Evolutionary conservation across 495 filamentous ascomycete species (phyloP).

Genomic region (Sporormia fimetaria): DNA sequence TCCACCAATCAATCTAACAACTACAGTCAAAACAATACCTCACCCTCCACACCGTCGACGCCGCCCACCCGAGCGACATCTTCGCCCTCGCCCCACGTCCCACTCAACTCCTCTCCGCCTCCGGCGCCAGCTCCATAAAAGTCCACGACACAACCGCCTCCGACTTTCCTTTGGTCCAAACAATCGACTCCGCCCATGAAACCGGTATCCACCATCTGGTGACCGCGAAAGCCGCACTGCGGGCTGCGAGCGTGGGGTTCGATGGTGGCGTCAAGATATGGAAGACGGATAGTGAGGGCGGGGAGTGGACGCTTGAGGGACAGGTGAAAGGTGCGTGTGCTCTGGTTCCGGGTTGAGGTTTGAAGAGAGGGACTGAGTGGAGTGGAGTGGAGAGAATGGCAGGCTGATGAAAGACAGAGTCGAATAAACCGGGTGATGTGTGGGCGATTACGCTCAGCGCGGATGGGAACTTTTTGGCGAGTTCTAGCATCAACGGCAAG

Average conservation of each 20-base stretch:
- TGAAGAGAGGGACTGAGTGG: background rate
- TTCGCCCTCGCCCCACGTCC: conserved; percentile 79
- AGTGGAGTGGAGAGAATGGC: background rate
- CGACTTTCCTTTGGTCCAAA: conserved; percentile 65
- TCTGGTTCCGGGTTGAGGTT: background rate
- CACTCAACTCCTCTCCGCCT: conserved; percentile 64
- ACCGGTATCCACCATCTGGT: conserved; percentile 82
- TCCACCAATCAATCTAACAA: background rate
- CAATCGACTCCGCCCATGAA: conserved; percentile 61
- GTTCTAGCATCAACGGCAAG: conserved; percentile 69
- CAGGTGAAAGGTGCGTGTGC: conserved; percentile 36
- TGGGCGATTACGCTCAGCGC: conserved; percentile 82
- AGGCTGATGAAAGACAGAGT: conserved; percentile 8
- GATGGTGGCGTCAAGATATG: conserved; percentile 77
- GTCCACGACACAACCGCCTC: conserved; percentile 60
- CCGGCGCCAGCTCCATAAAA: conserved; percentile 67
- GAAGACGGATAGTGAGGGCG: conserved; percentile 41
- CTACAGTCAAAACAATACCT: conserved; percentile 94
- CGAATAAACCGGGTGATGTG: conserved; percentile 48
- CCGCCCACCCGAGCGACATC: conserved; percentile 81
- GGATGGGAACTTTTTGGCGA: conserved; percentile 70
- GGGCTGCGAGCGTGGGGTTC: conserved; percentile 75
- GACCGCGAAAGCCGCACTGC: conserved; percentile 53
- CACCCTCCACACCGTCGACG: conserved; percentile 75
- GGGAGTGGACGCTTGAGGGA: conserved; percentile 41